Evolutionary conservation across 495 filamentous ascomycete species (phyloP).

Genomic region (Annulohypoxylon moriforme): DNA sequence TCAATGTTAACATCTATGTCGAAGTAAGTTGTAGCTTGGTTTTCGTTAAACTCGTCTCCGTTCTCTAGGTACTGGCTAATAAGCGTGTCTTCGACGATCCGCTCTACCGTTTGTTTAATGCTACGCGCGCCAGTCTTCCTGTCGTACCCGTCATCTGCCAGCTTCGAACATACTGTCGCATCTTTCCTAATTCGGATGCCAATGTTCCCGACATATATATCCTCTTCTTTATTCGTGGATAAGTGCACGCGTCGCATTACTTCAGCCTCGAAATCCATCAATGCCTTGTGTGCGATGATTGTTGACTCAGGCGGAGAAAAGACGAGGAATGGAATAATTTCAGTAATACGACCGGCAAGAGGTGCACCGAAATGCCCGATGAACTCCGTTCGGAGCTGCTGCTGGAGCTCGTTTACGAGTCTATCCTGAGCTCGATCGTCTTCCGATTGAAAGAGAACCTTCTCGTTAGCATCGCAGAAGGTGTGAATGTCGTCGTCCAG

Average conservation of each 20-base stretch:
- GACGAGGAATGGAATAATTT: constrained; percentile 58
- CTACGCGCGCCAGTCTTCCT: constrained; percentile 31
- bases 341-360: constrained; percentile 53
- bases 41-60: constrained; percentile 27
- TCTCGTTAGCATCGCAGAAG: constrained; percentile 48
- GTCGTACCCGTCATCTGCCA: constrained; percentile 25
- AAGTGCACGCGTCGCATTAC: not conserved
- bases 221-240: constrained; percentile 17
- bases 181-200: constrained; percentile 20
- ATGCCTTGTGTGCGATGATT: constrained; percentile 55
- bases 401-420: constrained; percentile 47
- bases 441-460: constrained; percentile 37
- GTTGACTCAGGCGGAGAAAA: constrained; percentile 55
- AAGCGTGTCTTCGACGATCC: constrained; percentile 16
- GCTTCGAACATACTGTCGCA: constrained; percentile 20
- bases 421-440: constrained; percentile 27
- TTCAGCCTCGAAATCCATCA: constrained; percentile 50
- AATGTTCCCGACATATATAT: constrained; percentile 30
- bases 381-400: constrained; percentile 47
- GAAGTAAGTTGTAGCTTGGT: constrained; percentile 19
- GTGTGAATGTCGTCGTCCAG: constrained; percentile 54
- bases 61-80: constrained; percentile 21
- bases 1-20: constrained; percentile 23
- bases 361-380: constrained; percentile 48
- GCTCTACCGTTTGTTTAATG: constrained; percentile 18